Evolutionary conservation across 805 yeast species (phyloP), one percentile per base, ranked within the genome.

Genomic region (Kazachstania africana): DNA sequence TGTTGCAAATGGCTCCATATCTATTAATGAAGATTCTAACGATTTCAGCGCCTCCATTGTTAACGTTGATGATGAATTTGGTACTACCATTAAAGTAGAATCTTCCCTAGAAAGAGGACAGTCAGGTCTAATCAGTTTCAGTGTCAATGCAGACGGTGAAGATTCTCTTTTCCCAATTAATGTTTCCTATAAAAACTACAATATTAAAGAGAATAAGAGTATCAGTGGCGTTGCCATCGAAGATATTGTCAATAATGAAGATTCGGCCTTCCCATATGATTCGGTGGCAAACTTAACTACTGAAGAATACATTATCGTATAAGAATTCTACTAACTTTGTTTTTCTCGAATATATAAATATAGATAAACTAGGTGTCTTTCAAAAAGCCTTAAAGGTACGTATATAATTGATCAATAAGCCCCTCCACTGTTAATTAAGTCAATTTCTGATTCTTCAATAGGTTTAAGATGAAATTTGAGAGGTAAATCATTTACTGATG

Each of bases 101-200:
- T 59, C 62, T 24, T 18, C 38, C 6, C 60, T 84, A 27, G 53
- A 64, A 8, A 6, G 22, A 19, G 10, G 10, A 6, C 52, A 70
- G 4, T 63, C 69, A 16, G 95, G 87, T 27, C 75, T 82, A 27
- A 76, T 91, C 54, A 94, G 82, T 53, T 76, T 91, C 51, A 55
- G 77, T 6, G 72, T 83, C 36, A 78, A 77, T 42, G 79, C 77
- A 13, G 76, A 67, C 24, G 73, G 70, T 40, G 96, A 88, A 57
- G 94, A 85, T 39, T 68, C 73, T 9, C 63, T 88, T 47, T 88
- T 85, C 80, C 98, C 98, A 38, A 73, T 88, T 65, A 75, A 75
- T 46, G 70, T 85, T 24, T 58, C 65, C 30, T 82, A 85, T n/a
- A n/a, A n/a, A n/a, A n/a, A n/a, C n/a, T n/a, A n/a, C n/a, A n/a